A percentile compares a stretch with the other conserved stretches of the same genome.
These are phyloP conservation scores for Haematococcus sp. DNA, from an alignment of 139 green algal species.

Conservation along the genomic window DNA sequence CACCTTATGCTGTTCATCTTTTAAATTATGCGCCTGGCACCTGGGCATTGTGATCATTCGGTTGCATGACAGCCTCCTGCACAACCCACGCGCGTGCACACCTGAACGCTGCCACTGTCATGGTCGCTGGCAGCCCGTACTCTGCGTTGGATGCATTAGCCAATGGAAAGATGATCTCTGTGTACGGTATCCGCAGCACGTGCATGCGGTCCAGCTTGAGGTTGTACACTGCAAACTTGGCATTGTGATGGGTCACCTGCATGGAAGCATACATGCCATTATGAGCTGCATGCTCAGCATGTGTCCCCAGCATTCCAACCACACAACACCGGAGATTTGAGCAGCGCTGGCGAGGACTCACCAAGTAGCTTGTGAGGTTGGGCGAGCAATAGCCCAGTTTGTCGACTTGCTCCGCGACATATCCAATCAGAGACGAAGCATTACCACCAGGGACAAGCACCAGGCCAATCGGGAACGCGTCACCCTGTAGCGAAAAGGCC, in stretches of 20 bases:
- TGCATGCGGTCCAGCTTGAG: conserved; percentile 24
- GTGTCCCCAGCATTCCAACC: too few relatives aligned
- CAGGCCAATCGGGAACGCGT: conserved; percentile 11
- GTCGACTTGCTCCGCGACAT: neutral
- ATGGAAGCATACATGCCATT: neutral
- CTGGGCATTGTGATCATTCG: too few relatives aligned
- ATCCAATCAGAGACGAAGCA: neutral
- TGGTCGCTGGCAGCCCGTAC: neutral
- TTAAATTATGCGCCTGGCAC: too few relatives aligned
- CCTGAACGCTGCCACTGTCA: conserved; percentile 31
- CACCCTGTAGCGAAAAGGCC: conserved; percentile 2
- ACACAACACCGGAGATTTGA: neutral
- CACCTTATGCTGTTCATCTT: too few relatives aligned
- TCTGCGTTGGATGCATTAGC: neutral
- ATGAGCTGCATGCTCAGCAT: too few relatives aligned
- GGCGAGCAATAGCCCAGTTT: conserved; percentile 11
- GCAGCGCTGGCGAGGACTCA: neutral
- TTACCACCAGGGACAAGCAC: conserved; percentile 10
- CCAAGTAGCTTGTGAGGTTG: conserved; percentile 7
- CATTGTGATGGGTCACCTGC: conserved; percentile 16
- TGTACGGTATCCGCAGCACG: conserved; percentile 29
- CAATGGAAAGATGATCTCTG: conserved; percentile 29
- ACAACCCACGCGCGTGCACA: too few relatives aligned
- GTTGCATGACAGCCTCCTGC: too few relatives aligned
- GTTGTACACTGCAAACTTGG: conserved; percentile 21